Evolutionary conservation across 1,139 yeast species (phyloP).

Genomic region (Sugiyamaella sp.): DNA sequence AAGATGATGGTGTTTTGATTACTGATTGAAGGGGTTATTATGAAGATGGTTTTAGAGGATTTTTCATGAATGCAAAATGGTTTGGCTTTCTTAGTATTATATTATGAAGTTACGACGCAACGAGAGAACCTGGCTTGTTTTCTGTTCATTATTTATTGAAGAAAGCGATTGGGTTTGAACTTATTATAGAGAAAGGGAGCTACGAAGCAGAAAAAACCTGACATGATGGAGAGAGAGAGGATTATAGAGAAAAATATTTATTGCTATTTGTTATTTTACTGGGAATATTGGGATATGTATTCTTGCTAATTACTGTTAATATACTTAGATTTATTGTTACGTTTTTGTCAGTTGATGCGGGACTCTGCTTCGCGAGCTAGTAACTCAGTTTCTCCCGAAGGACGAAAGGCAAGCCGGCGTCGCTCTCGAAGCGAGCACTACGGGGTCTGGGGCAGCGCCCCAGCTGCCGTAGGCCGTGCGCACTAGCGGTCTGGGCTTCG

Average conservation of each 20-base stretch:
- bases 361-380: too few relatives aligned
- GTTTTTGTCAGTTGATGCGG: too few relatives aligned
- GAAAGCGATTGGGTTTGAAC: neutral
- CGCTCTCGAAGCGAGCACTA: too few relatives aligned
- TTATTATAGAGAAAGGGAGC: slow-evolving; percentile 20
- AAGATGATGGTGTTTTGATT: slow-evolving; percentile 6
- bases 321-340: slow-evolving; percentile 1
- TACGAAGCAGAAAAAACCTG: slow-evolving; percentile 17
- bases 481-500: too few relatives aligned
- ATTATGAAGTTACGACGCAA: slow-evolving; percentile 16
- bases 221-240: slow-evolving; percentile 24
- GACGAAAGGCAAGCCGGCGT: too few relatives aligned
- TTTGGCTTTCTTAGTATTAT: slow-evolving; percentile 13
- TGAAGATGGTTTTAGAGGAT: slow-evolving; percentile 8
- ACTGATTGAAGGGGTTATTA: neutral
- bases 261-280: slow-evolving; percentile 20
- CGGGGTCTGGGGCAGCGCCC: too few relatives aligned
- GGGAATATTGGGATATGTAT: slow-evolving; percentile 23
- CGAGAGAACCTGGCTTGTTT: slow-evolving; percentile 28
- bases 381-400: too few relatives aligned
- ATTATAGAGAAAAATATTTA: slow-evolving; percentile 23
- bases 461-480: too few relatives aligned
- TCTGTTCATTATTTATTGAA: slow-evolving; percentile 18
- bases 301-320: slow-evolving; percentile 15
- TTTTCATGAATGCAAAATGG: slow-evolving; percentile 16